Percentiles rank a stretch among this genome's conserved stretches.
These are phyloP conservation scores for Inosperma sp. DNA, from an alignment of 768 basidiomycete species.

Conservation along the genomic window DNA sequence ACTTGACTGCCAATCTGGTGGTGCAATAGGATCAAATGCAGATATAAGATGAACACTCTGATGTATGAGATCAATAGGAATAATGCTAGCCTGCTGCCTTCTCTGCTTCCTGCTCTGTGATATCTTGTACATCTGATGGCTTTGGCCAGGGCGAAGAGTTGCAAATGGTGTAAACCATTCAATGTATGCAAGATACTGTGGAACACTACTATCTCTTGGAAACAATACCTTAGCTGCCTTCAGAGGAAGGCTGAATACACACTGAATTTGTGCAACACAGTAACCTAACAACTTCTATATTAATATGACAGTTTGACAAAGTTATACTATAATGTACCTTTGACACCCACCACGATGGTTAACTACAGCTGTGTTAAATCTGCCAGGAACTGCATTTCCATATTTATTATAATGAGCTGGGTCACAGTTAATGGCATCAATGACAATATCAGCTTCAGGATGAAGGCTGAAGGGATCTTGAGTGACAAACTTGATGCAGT, in stretches of 20 bases:
- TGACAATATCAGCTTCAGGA: conserved; percentile 16
- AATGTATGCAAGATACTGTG: conserved; percentile 15
- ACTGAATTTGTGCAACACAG: conserved; percentile 8
- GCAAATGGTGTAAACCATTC: conserved; percentile 17
- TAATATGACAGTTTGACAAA: background rate
- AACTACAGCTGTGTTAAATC: too few species aligned
- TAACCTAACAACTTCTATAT: background rate
- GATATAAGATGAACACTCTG: conserved; percentile 31
- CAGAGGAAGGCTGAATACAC: conserved; percentile 13
- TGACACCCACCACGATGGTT: too few species aligned
- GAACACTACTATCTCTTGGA: too few species aligned
- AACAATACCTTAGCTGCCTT: background rate
- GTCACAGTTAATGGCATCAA: conserved; percentile 26
- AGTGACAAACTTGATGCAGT: conserved; percentile 29
- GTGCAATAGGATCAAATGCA: conserved; percentile 24
- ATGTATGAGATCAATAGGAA: conserved; percentile 21
- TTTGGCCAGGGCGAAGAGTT: conserved; percentile 13
- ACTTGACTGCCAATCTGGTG: conserved; percentile 27
- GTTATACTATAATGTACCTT: too few species aligned
- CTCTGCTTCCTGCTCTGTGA: conserved; percentile 1
- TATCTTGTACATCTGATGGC: conserved; percentile 25
- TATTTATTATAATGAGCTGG: too few species aligned
- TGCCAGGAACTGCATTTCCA: too few species aligned
- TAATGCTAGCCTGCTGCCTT: conserved; percentile 15
- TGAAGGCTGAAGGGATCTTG: conserved; percentile 10